Evolutionary conservation across 306 rosid species (phyloP), one percentile per base, ranked within the genome.

Genomic region (Sesbania bispinosa): DNA sequence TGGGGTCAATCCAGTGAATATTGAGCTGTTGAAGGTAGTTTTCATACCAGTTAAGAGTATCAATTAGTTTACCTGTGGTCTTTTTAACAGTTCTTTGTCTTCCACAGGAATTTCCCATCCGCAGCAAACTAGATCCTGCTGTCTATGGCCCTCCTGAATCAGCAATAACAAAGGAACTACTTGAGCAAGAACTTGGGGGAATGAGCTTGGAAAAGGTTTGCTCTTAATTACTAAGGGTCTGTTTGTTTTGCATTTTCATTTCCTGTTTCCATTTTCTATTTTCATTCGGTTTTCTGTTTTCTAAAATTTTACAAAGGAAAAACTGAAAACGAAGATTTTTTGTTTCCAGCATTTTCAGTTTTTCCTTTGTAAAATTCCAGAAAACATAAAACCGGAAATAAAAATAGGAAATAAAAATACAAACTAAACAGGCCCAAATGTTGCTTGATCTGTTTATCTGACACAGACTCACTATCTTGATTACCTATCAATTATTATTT

Each of bases 1-100:
- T 19, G 98, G 96, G 33, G 91, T 90, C 68, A 94, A 94, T 82
- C 98, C 97, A 18, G 95, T 94, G 71, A 89, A 83, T 74, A 90
- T 94, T 79, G 98, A 90, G 83, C 69, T 88, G 57, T 77, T 94
- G 81, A 88, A 80, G 97, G 97, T 90, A 86, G 76, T 21, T 16
- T 69, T 43, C 50, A 43, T 62, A 63, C n/a, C 15, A 61, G n/a
- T 71, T 35, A 38, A 2, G 23, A 64, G 20, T 82, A 24, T 69
- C 10, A 14, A 29, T 21, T 23, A 50, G 46, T 69, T 74, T 26
- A 45, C 57, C 18, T 6, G 45, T 53, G 60, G 33, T 58, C 14
- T 64, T 46, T 23, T 73, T 26, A 60, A 1, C 19, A 14, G 16
- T 64, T 74, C 2, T 70, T 1, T 68, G 61, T 67, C 26, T 65